Evolutionary conservation across 148 eudicot genomes (phyloP).

Genomic region (Rhododendron kiyosumense): DNA sequence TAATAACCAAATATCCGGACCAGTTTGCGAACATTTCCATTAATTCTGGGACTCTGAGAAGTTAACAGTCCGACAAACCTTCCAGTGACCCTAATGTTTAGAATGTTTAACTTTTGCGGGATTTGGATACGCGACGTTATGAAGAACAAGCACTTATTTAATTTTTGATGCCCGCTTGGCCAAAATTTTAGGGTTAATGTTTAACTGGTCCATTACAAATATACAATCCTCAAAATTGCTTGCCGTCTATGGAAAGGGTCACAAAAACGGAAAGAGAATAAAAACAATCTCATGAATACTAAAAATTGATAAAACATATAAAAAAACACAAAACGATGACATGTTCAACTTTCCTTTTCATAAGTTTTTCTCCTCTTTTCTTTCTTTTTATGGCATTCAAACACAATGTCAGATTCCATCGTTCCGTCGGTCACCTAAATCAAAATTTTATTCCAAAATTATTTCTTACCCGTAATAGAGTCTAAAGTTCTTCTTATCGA

Average conservation of each 20-base stretch:
- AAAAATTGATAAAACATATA: neutral
- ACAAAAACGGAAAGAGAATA: neutral
- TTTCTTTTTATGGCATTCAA: neutral
- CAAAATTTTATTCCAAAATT: neutral
- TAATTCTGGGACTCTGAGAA: no score
- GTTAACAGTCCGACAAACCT: no score
- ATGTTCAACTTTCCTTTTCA: neutral
- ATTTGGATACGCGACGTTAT: neutral
- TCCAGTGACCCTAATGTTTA: no score
- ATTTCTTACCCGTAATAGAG: neutral
- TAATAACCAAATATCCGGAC: no score
- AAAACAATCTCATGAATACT: neutral
- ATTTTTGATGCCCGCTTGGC: no score
- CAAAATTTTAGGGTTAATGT: no score
- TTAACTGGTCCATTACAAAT: neutral
- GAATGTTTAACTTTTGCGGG: neutral
- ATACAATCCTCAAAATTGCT: neutral
- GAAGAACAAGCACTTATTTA: no score
- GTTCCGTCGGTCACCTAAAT: neutral
- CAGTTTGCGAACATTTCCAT: no score
- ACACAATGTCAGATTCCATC: neutral
- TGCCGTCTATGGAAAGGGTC: neutral
- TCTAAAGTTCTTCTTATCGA: neutral
- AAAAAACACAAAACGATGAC: neutral
- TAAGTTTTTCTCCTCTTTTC: neutral